These are phyloP conservation scores for Turnera subulata DNA, from an alignment of 345 rosid genomes.

Conservation along the genomic window DNA sequence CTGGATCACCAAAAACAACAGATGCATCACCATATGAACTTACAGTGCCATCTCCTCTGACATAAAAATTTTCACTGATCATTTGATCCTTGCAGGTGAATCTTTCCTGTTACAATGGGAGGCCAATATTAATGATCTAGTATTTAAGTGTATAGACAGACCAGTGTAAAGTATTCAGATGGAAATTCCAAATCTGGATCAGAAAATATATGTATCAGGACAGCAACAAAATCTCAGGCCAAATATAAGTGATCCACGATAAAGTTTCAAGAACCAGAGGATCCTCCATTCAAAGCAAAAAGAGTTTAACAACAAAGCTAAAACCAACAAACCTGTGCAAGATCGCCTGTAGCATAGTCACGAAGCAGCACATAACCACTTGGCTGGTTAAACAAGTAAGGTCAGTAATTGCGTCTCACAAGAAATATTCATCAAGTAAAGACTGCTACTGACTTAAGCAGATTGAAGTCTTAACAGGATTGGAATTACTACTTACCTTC, in stretches of 20 bases:
- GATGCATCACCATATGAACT: slow-evolving; percentile 22
- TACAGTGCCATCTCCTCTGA: slow-evolving; percentile 97
- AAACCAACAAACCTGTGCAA: slow-evolving; percentile 67
- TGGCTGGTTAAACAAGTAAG: slow-evolving; percentile 43
- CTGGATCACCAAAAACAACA: not conserved
- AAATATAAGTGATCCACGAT: no score
- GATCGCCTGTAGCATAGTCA: slow-evolving; percentile 86
- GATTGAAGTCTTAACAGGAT: not conserved
- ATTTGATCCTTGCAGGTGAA: slow-evolving; percentile 73
- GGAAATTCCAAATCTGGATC: not conserved
- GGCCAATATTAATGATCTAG: not conserved
- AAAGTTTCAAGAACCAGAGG: not conserved
- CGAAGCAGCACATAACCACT: slow-evolving; percentile 72
- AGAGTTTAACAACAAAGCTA: no score
- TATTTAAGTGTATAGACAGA: not conserved
- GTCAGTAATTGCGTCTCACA: no score
- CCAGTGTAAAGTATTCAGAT: no score
- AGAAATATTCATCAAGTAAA: no score
- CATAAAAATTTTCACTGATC: slow-evolving; percentile 84
- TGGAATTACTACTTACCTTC: slow-evolving; percentile 40
- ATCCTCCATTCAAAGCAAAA: slow-evolving; percentile 5
- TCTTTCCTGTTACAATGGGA: slow-evolving; percentile 64
- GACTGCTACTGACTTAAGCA: no score
- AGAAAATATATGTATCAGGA: not conserved
- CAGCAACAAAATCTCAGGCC: not conserved